These are phyloP conservation scores for Jatropha curcas DNA, from an alignment of 345 rosid species.

Conservation along the genomic window DNA sequence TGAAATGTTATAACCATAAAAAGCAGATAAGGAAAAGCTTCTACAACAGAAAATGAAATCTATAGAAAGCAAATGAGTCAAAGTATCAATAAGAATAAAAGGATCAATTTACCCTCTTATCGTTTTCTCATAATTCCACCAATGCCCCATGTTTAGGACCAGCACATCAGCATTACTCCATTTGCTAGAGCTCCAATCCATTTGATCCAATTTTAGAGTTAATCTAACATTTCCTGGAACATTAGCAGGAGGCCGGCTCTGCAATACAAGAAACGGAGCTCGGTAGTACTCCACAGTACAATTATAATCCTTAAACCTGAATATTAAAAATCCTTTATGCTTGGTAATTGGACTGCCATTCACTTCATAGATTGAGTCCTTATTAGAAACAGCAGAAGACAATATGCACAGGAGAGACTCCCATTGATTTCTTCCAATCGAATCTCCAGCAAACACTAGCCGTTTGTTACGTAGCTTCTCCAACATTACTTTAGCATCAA, in stretches of 20 bases:
- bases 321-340: constrained; percentile 82
- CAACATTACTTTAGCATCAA: constrained; percentile 77
- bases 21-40: neutral
- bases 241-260: constrained; percentile 75
- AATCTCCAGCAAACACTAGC: constrained; percentile 87
- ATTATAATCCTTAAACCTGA: constrained; percentile 74
- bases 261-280: constrained; percentile 81
- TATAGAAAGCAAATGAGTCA: neutral
- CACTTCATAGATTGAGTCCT: constrained; percentile 73
- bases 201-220: constrained; percentile 73
- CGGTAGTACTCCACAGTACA: constrained; percentile 91
- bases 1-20: neutral
- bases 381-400: constrained; percentile 60
- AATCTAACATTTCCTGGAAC: constrained; percentile 51
- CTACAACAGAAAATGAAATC: neutral
- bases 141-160: constrained; percentile 87
- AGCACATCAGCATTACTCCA: constrained; percentile 84
- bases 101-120: constrained; percentile 59
- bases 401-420: constrained; percentile 89
- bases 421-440: constrained; percentile 97
- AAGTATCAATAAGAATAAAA: constrained; percentile 6
- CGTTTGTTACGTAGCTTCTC: constrained; percentile 77
- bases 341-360: constrained; percentile 82
- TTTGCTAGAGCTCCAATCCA: constrained; percentile 74
- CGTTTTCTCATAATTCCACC: constrained; percentile 98